These are phyloP conservation scores for Otatea glauca DNA, from an alignment of 176 grass and related monocot species.

Conservation along the genomic window DNA sequence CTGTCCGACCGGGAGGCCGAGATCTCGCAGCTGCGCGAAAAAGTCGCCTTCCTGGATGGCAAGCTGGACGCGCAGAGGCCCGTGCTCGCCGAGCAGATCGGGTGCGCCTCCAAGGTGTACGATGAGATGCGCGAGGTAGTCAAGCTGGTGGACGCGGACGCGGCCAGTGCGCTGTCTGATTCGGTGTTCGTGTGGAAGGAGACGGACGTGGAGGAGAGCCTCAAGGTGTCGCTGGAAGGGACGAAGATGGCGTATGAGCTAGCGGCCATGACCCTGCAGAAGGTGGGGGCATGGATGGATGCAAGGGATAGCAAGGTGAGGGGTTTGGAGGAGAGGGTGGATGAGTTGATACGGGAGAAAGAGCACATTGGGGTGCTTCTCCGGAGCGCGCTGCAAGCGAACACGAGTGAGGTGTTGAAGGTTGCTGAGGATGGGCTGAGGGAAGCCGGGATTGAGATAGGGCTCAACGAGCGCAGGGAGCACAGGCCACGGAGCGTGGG, in stretches of 20 bases:
- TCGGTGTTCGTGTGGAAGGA: slow-evolving; percentile 83
- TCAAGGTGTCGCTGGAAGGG: slow-evolving; percentile 72
- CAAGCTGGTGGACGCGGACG: slow-evolving; percentile 48
- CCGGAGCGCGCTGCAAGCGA: slow-evolving; percentile 67
- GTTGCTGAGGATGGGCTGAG: slow-evolving; percentile 83
- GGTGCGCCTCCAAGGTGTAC: slow-evolving; percentile 69
- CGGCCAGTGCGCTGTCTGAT: slow-evolving; percentile 47
- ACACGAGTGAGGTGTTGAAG: slow-evolving; percentile 76
- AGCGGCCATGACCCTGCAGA: slow-evolving; percentile 54
- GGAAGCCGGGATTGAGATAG: slow-evolving; percentile 83
- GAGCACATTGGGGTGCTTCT: slow-evolving; percentile 89
- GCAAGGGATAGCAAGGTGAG: slow-evolving; percentile 48
- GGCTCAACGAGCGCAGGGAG: slow-evolving; percentile 50
- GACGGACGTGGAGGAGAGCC: slow-evolving; percentile 72
- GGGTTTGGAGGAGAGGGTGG: slow-evolving; percentile 59
- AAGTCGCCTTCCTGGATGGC: slow-evolving; percentile 44
- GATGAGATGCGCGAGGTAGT: slow-evolving; percentile 66
- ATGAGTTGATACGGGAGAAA: slow-evolving; percentile 66
- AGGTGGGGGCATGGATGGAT: slow-evolving; percentile 60
- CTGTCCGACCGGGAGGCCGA: slow-evolving; percentile 60
- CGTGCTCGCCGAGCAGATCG: slow-evolving; percentile 77
- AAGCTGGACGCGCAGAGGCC: slow-evolving; percentile 82
- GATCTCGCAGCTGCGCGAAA: slow-evolving; percentile 49
- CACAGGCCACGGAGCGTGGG: slow-evolving; percentile 46
- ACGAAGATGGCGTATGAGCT: slow-evolving; percentile 65